Evolutionary conservation across 352 stramenopile species (phyloP), one percentile per base, ranked within the genome.

Genomic region (Pythium phragmitis): DNA sequence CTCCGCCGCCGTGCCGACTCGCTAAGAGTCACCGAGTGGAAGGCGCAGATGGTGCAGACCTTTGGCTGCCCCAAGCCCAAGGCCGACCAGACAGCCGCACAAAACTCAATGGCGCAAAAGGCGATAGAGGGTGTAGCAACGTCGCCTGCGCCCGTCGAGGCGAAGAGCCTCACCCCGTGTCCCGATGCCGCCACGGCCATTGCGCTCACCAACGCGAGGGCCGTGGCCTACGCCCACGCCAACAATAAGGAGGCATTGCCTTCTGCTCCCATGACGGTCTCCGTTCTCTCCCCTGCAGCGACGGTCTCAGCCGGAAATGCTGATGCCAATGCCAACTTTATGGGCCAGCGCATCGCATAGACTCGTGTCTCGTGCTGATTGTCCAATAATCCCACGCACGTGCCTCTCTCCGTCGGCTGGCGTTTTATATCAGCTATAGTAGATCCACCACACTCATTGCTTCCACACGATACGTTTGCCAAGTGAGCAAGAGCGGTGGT

Each of bases 31-130:
- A 51, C 68, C 14, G 57, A 61, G 23, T 74, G 68, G 68, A 65
- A 67, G 50, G 28, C 48, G 13, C 30, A 59, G 19, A 68, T 74
- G 63, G 33, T 67, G 5, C 30, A 65, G 42, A 65, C 54, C 16
- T 74, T 69, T 19, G 62, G 62, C 19, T 69, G 62, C 37, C 62
- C 62, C 9, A 37, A 34, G 16, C 62, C 62, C 8, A 68, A 68
- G 30, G 16, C 47, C 9, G 26, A 42, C 4, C 49, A 56, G 49
- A 42, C 37, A 30, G 26, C 2, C 26, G 26, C 26, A 30, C 26
- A 30, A 30, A 30, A 30, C 26, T 30, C 26, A 1, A 5, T 30
- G 26, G 26, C 26, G 26, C 26, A 30, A 2, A 30, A 30, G 26
- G 26, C 26, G 26, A 4, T 9, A 2, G 37, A 42, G 37, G 7